Evolutionary conservation across 495 filamentous ascomycete genomes (phyloP).

Genomic region (Lentithecium fluviatile): DNA sequence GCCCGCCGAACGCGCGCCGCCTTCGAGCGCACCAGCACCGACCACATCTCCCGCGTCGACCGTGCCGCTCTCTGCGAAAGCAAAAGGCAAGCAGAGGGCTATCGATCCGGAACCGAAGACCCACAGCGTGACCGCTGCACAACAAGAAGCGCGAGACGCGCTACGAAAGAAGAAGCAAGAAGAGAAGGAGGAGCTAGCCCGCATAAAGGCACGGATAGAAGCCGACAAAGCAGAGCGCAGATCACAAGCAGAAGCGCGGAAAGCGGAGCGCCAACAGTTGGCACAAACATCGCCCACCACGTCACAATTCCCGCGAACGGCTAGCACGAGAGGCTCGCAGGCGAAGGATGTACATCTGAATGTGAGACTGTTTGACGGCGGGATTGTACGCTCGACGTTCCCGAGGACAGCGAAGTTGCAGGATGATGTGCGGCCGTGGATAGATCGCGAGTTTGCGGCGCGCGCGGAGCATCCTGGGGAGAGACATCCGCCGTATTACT

Average conservation of each 20-base stretch:
- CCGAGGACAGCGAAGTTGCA: slow-evolving; percentile 56
- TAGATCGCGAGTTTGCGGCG: slow-evolving; percentile 51
- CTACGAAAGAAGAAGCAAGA: slow-evolving; percentile 35
- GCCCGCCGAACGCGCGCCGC: no score
- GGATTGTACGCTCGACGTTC: slow-evolving; percentile 72
- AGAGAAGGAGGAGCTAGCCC: slow-evolving; percentile 39
- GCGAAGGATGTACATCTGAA: slow-evolving; percentile 62
- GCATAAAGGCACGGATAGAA: slow-evolving; percentile 41
- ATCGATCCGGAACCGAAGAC: slow-evolving; percentile 21
- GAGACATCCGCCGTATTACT: slow-evolving; percentile 57
- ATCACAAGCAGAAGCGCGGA: slow-evolving; percentile 51
- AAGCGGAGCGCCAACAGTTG: slow-evolving; percentile 32
- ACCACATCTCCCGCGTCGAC: background rate
- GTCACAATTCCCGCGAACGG: background rate
- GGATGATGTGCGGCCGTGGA: slow-evolving; percentile 70
- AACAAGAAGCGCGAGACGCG: slow-evolving; percentile 30
- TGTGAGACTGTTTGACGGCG: slow-evolving; percentile 81
- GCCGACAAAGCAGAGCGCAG: slow-evolving; percentile 62
- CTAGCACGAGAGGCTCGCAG: slow-evolving; percentile 24
- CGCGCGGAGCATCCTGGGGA: slow-evolving; percentile 1
- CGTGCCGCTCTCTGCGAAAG: slow-evolving; percentile 24
- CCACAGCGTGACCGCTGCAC: slow-evolving; percentile 24
- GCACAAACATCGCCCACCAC: background rate
- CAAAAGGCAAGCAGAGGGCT: slow-evolving; percentile 35
- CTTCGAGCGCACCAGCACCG: background rate